phyloP scores from a whole-genome alignment of 179 eudicot genomes.

The Beta corolliflora region DNA sequence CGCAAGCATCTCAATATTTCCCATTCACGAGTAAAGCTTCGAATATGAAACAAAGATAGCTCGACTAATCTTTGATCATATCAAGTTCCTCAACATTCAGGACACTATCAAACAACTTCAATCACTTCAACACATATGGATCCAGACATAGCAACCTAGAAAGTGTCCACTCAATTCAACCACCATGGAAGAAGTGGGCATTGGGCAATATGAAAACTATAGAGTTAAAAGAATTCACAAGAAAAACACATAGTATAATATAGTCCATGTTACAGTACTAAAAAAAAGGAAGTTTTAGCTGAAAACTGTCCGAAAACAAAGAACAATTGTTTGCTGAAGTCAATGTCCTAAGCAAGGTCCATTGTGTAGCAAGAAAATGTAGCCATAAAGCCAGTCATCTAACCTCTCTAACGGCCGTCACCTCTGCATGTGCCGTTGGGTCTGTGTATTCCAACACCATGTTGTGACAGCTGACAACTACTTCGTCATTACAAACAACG shows the following conservation, averaged over 20 bases:
- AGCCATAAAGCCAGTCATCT: slow-evolving; percentile 27
- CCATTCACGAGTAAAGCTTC: not conserved
- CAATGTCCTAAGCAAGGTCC: not conserved
- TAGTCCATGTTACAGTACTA: not conserved
- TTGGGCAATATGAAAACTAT: too few relatives aligned
- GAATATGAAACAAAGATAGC: not conserved
- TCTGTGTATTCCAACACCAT: slow-evolving; percentile 72
- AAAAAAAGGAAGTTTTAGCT: too few relatives aligned
- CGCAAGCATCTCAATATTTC: not conserved
- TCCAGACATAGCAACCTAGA: not conserved
- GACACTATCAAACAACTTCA: too few relatives aligned
- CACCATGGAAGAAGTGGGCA: too few relatives aligned
- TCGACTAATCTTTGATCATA: not conserved
- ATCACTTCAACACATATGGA: too few relatives aligned
- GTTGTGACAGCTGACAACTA: slow-evolving; percentile 91
- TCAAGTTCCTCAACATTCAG: not conserved
- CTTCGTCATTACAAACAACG: slow-evolving; percentile 73
- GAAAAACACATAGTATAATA: not conserved
- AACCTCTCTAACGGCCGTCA: slow-evolving; percentile 94
- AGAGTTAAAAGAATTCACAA: not conserved
- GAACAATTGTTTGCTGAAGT: not conserved
- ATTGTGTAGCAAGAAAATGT: slow-evolving; percentile 4
- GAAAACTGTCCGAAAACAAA: not conserved
- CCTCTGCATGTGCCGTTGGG: slow-evolving; percentile 97
- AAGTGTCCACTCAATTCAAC: not conserved